phyloP scores from a whole-genome alignment of 202 grass and related monocot species.

The Panicum virgatum region DNA sequence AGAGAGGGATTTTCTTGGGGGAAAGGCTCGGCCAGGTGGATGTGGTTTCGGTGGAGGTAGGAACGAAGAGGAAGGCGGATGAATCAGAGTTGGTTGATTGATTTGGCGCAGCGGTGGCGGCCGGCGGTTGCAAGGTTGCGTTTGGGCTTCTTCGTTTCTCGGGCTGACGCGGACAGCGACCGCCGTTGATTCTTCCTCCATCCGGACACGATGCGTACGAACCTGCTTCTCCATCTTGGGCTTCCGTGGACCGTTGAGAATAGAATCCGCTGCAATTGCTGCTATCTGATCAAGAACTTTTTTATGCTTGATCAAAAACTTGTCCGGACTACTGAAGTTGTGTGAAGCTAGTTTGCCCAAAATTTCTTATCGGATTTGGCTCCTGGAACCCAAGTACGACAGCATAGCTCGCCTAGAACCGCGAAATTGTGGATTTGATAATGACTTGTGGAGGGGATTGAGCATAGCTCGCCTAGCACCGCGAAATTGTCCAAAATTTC shows the following conservation, averaged over 20 bases:
- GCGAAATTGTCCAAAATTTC: too few relatives aligned
- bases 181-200: background rate
- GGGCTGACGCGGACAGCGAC: slow-evolving; percentile 26
- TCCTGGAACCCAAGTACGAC: too few relatives aligned
- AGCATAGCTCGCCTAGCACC: too few relatives aligned
- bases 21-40: background rate
- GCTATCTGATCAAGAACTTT: too few relatives aligned
- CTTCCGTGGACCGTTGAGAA: background rate
- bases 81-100: background rate
- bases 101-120: background rate
- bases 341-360: too few relatives aligned
- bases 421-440: too few relatives aligned
- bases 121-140: slow-evolving; percentile 10
- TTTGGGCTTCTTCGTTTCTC: slow-evolving; percentile 7
- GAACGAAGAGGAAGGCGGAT: background rate
- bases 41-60: background rate
- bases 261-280: background rate
- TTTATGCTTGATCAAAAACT: background rate
- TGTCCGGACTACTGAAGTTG: background rate
- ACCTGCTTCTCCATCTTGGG: background rate
- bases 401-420: too few relatives aligned
- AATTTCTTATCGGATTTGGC: too few relatives aligned
- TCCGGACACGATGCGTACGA: slow-evolving; percentile 16
- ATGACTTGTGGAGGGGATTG: too few relatives aligned
- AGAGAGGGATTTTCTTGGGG: background rate